These are phyloP conservation scores for Guillardia theta DNA, from an alignment of 78 protist species.

Conservation along the genomic window DNA sequence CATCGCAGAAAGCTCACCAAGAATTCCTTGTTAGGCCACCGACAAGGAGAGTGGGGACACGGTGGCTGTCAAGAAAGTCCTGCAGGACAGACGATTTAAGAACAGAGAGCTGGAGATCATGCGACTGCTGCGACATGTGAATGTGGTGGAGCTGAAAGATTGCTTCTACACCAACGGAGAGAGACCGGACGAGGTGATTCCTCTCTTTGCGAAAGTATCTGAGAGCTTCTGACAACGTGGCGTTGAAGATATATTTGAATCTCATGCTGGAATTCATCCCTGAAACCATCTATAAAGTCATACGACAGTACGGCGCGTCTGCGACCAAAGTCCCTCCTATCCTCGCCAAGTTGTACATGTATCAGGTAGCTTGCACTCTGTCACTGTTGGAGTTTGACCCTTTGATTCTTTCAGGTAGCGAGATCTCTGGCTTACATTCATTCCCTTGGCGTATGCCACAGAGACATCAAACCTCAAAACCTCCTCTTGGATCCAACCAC, in stretches of 20 bases:
- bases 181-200: constrained; percentile 78
- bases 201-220: background rate
- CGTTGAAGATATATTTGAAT: constrained; percentile 89
- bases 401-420: background rate
- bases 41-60: constrained; percentile 76
- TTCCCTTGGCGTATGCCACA: constrained; percentile 75
- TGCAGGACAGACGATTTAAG: constrained; percentile 97
- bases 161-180: constrained; percentile 89
- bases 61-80: constrained; percentile 98
- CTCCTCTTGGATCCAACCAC: constrained; percentile 81
- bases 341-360: constrained; percentile 61
- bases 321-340: background rate
- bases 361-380: constrained; percentile 91
- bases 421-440: constrained; percentile 87
- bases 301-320: constrained; percentile 61
- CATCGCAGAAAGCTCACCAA: background rate
- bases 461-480: constrained; percentile 94
- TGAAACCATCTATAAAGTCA: constrained; percentile 85
- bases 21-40: constrained; percentile 54
- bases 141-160: constrained; percentile 86
- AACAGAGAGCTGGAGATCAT: constrained; percentile 87
- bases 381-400: background rate
- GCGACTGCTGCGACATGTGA: constrained; percentile 87
- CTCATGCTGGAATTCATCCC: constrained; percentile 98
- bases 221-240: constrained; percentile 55